These are phyloP conservation scores for Epichloe elymi DNA, from an alignment of 2,329 filamentous ascomycete genomes.

Conservation along the genomic window DNA sequence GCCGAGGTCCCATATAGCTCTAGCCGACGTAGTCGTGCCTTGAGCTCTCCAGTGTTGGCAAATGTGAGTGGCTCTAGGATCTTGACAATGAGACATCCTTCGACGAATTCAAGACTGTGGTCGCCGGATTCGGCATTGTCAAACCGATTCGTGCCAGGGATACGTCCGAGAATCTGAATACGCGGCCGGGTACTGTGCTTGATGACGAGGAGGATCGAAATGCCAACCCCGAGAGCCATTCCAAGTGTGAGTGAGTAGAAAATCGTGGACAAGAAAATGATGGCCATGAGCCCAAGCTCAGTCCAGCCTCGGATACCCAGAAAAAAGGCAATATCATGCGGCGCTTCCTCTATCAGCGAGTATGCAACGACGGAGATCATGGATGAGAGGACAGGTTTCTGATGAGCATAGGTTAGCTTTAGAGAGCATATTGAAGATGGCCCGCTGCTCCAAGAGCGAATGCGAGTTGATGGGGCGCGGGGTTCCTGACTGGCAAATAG, in stretches of 20 bases:
- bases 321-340: slow-evolving; percentile 92
- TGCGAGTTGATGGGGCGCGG: neutral
- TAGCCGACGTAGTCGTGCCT: slow-evolving; percentile 66
- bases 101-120: slow-evolving; percentile 70
- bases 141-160: slow-evolving; percentile 71
- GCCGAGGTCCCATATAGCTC: slow-evolving; percentile 80
- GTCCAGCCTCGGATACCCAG: slow-evolving; percentile 71
- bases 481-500: slow-evolving; percentile 68
- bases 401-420: neutral
- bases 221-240: slow-evolving; percentile 84
- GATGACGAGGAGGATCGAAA: slow-evolving; percentile 82
- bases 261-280: slow-evolving; percentile 84
- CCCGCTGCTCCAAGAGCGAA: neutral
- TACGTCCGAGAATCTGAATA: slow-evolving; percentile 88
- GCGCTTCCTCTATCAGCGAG: slow-evolving; percentile 88
- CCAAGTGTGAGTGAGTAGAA: slow-evolving; percentile 91
- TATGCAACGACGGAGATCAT: slow-evolving; percentile 95
- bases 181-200: slow-evolving; percentile 81
- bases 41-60: slow-evolving; percentile 88
- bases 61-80: slow-evolving; percentile 95
- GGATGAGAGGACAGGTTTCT: slow-evolving; percentile 86
- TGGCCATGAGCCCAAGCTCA: slow-evolving; percentile 73
- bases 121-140: slow-evolving; percentile 70
- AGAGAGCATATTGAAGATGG: neutral
- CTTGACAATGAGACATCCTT: slow-evolving; percentile 90